Base-by-base conservation (phyloP, 108 stramenopile genomes). In the Pseudonitzschia multiseries region DNA sequence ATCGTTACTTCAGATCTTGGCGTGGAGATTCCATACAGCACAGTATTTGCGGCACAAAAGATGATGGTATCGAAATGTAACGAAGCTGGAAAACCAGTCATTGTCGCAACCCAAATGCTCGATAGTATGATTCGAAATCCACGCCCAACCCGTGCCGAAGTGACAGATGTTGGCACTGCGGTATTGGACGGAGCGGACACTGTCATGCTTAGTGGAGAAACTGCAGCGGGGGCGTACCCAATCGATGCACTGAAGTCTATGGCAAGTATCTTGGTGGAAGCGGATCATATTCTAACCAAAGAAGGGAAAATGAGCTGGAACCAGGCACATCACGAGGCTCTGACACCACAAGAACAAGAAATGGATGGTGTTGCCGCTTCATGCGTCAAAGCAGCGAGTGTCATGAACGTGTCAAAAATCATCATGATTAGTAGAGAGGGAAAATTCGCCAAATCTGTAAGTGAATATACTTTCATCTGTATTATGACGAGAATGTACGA, bases 21-120 rank as follows among this genome's bases (percentile, higher is more conserved):
- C n/a, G 90, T 94, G 22, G 93, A 94, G 75, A 91, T 94, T 64
- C 90, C 89, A 24, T 88, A 80, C 69, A 80, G 85, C 28, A 89
- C 93, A 73, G 90, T 97, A 20, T 95, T 95, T 75, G 70, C 89
- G 27, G 93, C 92, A 18, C 96, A 97, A 81, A 94, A 96, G 77
- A 87, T 89, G 87, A 97, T 97, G 94, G 87, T 94, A 56, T 69
- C 80, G 27, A 79, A 80, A 69, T 89, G 87, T 70, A 92, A 92
- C 70, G 67, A 72, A 29, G 81, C 65, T 24, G 89, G 94, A 0
- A 95, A 93, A 72, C 89, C 91, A 24, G 93, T 93, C 15, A 87
- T 96, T 76, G 90, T 88, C 17, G 96, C 96, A 14, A 96, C 96
- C 53, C 96, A 95, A 79, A 92, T 94, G 93, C 79, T 96, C 40